Evolutionary conservation across 441 rosid genomes (phyloP).

Genomic region (Aleurites moluccanus): DNA sequence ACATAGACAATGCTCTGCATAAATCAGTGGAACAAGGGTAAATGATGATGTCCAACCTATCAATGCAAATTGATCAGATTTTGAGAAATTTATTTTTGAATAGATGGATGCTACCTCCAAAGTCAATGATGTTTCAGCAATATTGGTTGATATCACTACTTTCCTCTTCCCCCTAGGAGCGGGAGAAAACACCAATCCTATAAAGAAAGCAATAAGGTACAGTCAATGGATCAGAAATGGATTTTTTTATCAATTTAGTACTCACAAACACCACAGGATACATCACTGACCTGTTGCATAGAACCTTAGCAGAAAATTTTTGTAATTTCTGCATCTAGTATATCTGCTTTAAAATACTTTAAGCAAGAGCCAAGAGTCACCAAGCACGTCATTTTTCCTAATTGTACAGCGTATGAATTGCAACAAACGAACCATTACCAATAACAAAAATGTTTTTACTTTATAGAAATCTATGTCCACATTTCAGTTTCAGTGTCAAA

Average conservation of each 20-base stretch:
- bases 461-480: not conserved
- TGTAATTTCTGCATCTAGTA: too few species aligned
- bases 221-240: constrained; percentile 14
- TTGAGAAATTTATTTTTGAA: constrained; percentile 8
- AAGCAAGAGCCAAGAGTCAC: not conserved
- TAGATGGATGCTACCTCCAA: constrained; percentile 58
- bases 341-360: too few species aligned
- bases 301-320: too few species aligned
- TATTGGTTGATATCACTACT: constrained; percentile 89
- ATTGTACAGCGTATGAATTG: not conserved
- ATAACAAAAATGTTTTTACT: not conserved
- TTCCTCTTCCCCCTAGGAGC: constrained; percentile 92
- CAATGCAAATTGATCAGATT: constrained; percentile 17
- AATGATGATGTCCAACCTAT: constrained; percentile 13
- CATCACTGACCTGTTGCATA: constrained; percentile 55
- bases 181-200: constrained; percentile 88
- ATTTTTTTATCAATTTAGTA: constrained; percentile 10
- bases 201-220: constrained; percentile 16
- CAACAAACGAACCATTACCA: not conserved
- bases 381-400: not conserved
- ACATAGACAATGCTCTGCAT: constrained; percentile 92
- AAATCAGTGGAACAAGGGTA: constrained; percentile 25
- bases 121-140: constrained; percentile 94
- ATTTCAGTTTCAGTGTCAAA: not conserved
- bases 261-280: constrained; percentile 4